Percentiles rank a stretch among this genome's conserved stretches.
Conservation (phyloP, 2,329 filamentous ascomycete genomes). For the Dactylellina drechsleri region DNA sequence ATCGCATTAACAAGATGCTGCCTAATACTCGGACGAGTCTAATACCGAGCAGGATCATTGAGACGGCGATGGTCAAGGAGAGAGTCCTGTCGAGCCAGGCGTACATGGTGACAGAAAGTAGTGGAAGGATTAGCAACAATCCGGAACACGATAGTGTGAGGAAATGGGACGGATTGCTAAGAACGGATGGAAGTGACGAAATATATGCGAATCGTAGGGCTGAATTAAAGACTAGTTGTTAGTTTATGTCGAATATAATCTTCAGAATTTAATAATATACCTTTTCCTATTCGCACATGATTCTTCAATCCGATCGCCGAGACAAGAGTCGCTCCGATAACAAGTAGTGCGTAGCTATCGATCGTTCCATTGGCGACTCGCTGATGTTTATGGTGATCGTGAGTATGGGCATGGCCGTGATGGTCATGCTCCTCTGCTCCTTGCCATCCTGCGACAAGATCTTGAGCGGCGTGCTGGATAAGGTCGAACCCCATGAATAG, state of each 20-base stretch:
- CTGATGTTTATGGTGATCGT: conserved; percentile 79
- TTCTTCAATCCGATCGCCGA: conserved; percentile 70
- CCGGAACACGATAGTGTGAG: conserved; percentile 87
- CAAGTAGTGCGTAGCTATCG: conserved; percentile 81
- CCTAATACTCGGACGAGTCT: conserved; percentile 86
- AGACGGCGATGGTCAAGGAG: conserved; percentile 80
- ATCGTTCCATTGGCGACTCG: conserved; percentile 78
- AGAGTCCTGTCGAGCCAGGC: conserved; percentile 84
- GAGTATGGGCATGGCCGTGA: conserved; percentile 65
- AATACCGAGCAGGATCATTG: conserved; percentile 88
- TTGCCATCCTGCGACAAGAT: conserved; percentile 75
- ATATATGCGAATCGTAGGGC: conserved; percentile 77
- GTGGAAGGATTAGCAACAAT: conserved; percentile 80
- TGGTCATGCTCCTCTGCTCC: conserved; percentile 27
- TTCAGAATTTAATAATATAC: conserved; percentile 68
- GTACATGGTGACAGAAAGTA: conserved; percentile 83
- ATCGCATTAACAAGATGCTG: conserved; percentile 95
- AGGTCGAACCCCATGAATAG: conserved; percentile 98
- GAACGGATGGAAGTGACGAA: conserved; percentile 80
- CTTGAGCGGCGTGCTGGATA: conserved; percentile 90
- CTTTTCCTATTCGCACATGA: conserved; percentile 83
- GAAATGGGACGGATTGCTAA: conserved; percentile 95
- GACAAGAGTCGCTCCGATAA: conserved; percentile 76
- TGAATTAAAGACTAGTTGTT: conserved; percentile 23
- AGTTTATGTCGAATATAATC: neutral